phyloP scores from a whole-genome alignment of 495 filamentous ascomycete species.

The Neurospora hispaniola region DNA sequence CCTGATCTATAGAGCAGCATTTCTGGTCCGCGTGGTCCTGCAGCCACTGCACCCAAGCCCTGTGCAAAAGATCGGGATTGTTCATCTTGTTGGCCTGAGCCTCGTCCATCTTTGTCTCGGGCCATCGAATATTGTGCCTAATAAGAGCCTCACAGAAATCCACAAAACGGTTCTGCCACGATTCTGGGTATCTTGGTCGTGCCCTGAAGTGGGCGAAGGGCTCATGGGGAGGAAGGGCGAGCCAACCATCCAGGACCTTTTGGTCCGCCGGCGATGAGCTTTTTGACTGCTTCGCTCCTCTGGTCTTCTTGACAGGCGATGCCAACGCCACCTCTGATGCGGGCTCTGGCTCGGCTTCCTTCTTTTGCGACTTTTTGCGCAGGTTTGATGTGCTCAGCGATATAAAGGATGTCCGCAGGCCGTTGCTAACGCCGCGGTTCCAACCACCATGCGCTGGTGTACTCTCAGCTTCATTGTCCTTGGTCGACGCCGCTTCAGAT shows the following conservation, averaged over 20 bases:
- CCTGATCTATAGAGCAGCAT: not conserved
- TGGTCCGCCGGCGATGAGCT: not conserved
- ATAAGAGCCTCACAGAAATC: conserved; percentile 12
- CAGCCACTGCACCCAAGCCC: conserved; percentile 17
- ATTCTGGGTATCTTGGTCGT: not conserved
- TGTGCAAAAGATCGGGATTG: conserved; percentile 4
- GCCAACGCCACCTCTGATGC: not conserved
- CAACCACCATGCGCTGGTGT: conserved; percentile 16
- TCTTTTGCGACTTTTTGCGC: conserved; percentile 1
- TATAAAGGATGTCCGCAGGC: conserved; percentile 21
- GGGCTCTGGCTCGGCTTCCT: not conserved
- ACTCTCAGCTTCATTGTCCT: not conserved
- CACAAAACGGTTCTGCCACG: conserved; percentile 9
- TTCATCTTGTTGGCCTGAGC: conserved; percentile 6
- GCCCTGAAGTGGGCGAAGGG: not conserved
- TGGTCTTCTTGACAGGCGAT: not conserved
- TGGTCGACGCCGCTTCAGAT: conserved; percentile 1
- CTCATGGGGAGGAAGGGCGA: conserved; percentile 3
- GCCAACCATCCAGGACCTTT: conserved; percentile 1
- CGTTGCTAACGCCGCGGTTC: conserved; percentile 27
- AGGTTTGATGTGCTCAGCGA: conserved; percentile 1
- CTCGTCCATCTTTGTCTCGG: not conserved
- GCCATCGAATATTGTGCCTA: not conserved
- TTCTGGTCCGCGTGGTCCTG: not conserved
- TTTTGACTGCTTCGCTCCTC: not conserved